A percentile compares a stretch with the other conserved stretches of the same genome.
These are phyloP conservation scores for Eudorina sp. DNA, from an alignment of 139 green algal genomes.

Conservation along the genomic window DNA sequence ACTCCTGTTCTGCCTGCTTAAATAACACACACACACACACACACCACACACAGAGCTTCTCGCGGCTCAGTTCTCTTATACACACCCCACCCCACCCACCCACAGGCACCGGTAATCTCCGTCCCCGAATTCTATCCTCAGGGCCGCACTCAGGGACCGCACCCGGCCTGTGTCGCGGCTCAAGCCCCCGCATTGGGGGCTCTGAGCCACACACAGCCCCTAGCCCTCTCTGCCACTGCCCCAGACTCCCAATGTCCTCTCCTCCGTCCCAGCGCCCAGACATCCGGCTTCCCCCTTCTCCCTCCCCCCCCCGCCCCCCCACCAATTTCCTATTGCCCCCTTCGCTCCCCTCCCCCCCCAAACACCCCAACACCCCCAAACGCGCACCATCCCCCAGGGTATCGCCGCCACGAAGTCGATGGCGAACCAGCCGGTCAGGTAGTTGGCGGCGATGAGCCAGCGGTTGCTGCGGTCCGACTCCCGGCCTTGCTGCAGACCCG, in stretches of 20 bases:
- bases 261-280: background rate
- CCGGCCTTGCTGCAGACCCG: background rate
- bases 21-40: no score
- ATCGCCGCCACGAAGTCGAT: slow-evolving; percentile 15
- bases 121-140: no score
- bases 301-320: no score
- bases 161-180: no score
- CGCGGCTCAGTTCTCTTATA: no score
- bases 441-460: background rate
- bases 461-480: background rate
- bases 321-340: background rate
- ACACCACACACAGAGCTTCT: no score
- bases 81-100: no score
- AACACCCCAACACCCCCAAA: background rate
- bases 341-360: background rate
- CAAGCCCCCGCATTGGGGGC: no score
- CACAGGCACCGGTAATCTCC: no score
- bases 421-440: slow-evolving; percentile 19
- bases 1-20: no score
- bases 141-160: no score
- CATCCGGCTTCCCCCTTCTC: no score
- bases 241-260: background rate
- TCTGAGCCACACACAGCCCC: background rate
- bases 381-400: background rate
- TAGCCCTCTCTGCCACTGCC: background rate